Base-by-base conservation (phyloP, 2,329 filamentous ascomycete species). In the Corinectria fuckeliana region DNA sequence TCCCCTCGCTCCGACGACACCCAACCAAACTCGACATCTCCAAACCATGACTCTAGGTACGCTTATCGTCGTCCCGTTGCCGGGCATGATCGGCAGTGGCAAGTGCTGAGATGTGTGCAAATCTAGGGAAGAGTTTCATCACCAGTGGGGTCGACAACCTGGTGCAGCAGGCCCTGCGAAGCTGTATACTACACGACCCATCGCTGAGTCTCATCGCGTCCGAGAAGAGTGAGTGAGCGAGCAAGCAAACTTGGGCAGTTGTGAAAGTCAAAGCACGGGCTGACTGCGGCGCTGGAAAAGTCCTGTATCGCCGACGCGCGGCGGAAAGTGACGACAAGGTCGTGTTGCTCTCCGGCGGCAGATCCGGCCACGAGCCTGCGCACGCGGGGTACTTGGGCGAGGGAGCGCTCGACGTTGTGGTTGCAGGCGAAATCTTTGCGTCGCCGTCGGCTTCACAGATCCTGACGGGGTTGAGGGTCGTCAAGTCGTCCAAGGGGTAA, bases 391-490 rank as follows among this genome's bases (percentile, higher is more conserved):
- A 69, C 57, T 36, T 69, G 2, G 67, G 67, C 10, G 61, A 68
- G 8, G 67, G 67, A 1, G 66, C 66, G 10, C 50, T 69, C 0
- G 67, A 69, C 34, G 58, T 58, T 2, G 65, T 69, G 5, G 51
- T 69, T 3, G 66, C 67, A 0, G 67, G 67, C 39, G 63, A 69
- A 41, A 69, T 69, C 36, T 69, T 69, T 62, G 66, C 67, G 2
- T 69, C 67, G 11, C 67, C 67, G 1, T 66, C 67, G 9, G 61
- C 67, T 4, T 68, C 67, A 5, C 67, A 69, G 44, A 68, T 69
- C 11, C 34, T 67, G 5, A 47, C 60, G 6, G 66, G 65, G 8
- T n/a, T 69, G 9, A 65, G 60, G 55, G 56, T 59, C n/a, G 52
- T 69, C 3, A 62, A 60, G 36, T 69, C 67, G 1, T 54, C 63